Base-by-base conservation (phyloP, 306 rosid genomes). In the Erythrophleum fordii region DNA sequence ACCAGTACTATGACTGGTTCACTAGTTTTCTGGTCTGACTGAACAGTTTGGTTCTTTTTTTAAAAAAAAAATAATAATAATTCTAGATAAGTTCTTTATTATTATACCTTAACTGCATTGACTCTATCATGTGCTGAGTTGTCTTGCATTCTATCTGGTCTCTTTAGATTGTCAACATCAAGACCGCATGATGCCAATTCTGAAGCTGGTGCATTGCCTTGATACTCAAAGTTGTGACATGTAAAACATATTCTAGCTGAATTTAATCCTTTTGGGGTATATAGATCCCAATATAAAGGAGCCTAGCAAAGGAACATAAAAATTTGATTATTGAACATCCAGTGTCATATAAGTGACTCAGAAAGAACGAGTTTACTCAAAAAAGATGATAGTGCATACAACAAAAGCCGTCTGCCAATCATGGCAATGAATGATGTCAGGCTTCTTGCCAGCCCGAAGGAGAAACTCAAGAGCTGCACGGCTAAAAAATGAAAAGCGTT, bases 371-470 rank as follows among this genome's bases (percentile, higher is more conserved):
- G 29, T 52, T 20, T 75, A 81, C 51, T 51, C 18, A 9, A 64
- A 76, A 77, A 72, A 66, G 34, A 76, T 77, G 77, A 78, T 9
- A 46, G 85, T 42, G 17, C 97, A 51, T 95, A 95, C 99, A 80
- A 95, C 83, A 76, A 95, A 95, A 85, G 99, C 94, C 56, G 98
- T 95, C 88, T 95, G 99, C 99, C 99, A 95, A 87, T 95, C 99
- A 85, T 95, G 99, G 81, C 99, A 95, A 85, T 93, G 99, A 65
- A 95, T 93, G 85, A 95, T 93, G 86, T 95, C 98, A 48, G 99
- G 99, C 75, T 91, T 89, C 91, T 95, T 95, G 82, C 98, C 98
- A 83, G 98, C 92, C 80, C 64, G 94, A 83, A 91, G 89, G 87
- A 95, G 91, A 80, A 95, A 95, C 80, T 95, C 97, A 42, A 95